These are phyloP conservation scores for Botrytis fragariae DNA, from an alignment of 2,329 filamentous ascomycete species.

Conservation along the genomic window DNA sequence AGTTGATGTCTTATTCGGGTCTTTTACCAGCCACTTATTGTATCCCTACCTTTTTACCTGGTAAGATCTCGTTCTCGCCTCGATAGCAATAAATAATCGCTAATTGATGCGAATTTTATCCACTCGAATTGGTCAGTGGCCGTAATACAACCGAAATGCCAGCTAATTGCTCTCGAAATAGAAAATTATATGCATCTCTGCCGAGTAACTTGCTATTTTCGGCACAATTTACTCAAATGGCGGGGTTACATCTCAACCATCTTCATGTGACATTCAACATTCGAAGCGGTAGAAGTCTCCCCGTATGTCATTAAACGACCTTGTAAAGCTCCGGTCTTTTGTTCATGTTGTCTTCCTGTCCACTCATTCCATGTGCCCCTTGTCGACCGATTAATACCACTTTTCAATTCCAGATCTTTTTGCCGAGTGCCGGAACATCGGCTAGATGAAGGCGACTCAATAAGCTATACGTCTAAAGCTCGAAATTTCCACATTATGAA, in stretches of 20 bases:
- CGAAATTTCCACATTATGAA: too few species aligned
- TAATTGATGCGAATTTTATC: neutral
- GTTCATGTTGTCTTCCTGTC: neutral
- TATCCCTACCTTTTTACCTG: neutral
- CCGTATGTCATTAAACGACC: neutral
- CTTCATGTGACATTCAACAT: neutral
- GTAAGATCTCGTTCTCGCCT: neutral
- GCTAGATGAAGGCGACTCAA: neutral
- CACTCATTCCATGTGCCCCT: neutral
- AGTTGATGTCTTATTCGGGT: neutral
- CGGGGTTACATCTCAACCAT: neutral
- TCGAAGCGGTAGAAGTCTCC: neutral
- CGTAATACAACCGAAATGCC: slow-evolving; percentile 2
- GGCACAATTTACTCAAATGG: neutral
- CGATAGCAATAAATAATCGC: neutral
- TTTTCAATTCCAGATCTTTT: neutral
- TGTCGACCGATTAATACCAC: neutral
- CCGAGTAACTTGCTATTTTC: slow-evolving; percentile 9
- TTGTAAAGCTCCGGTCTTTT: neutral
- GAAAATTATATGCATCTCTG: neutral
- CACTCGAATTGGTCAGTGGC: neutral
- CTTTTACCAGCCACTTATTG: slow-evolving; percentile 13
- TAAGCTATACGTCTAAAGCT: neutral
- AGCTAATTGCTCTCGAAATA: slow-evolving; percentile 14
- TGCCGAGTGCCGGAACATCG: neutral